Percentiles rank a stretch among this genome's conserved stretches.
These are phyloP conservation scores for Yarrowia sp. DNA, from an alignment of 805 yeast genomes.

Conservation along the genomic window DNA sequence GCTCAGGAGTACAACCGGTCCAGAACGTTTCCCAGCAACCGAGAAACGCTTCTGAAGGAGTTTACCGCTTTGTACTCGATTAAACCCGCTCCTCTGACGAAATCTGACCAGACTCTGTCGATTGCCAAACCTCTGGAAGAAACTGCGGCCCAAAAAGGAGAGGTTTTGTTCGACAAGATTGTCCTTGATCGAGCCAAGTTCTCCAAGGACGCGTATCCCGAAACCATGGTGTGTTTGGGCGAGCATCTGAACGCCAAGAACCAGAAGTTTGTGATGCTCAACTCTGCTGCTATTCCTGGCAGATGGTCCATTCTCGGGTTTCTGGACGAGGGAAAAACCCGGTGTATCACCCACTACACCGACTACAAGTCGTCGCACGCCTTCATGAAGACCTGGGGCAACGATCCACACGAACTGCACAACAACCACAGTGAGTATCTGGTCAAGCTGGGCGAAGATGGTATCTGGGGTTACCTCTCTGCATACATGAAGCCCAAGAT, in stretches of 20 bases:
- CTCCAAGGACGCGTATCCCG: slow-evolving; percentile 16
- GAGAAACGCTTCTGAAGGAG: not conserved
- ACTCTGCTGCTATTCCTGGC: slow-evolving; percentile 83
- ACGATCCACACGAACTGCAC: slow-evolving; percentile 10
- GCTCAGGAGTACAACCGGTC: slow-evolving; percentile 39
- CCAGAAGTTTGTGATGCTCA: slow-evolving; percentile 57
- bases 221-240: slow-evolving; percentile 4
- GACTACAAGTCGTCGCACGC: slow-evolving; percentile 26
- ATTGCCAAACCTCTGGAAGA: slow-evolving; percentile 16
- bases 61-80: slow-evolving; percentile 27
- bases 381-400: slow-evolving; percentile 28
- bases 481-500: slow-evolving; percentile 43
- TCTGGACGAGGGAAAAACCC: slow-evolving; percentile 29
- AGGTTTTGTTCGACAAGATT: slow-evolving; percentile 1
- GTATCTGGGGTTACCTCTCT: slow-evolving; percentile 54
- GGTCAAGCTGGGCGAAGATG: slow-evolving; percentile 2
- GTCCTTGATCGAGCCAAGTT: slow-evolving; percentile 1
- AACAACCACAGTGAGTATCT: slow-evolving; percentile 10
- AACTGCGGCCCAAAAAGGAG: slow-evolving; percentile 10
- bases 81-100: slow-evolving; percentile 30
- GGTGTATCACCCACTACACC: slow-evolving; percentile 30
- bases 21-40: not conserved
- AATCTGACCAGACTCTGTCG: not conserved
- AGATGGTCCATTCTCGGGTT: slow-evolving; percentile 83
- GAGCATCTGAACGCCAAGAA: not conserved